Base-by-base conservation (phyloP, 2,329 filamentous ascomycete species). In the Colletotrichum navitas region DNA sequence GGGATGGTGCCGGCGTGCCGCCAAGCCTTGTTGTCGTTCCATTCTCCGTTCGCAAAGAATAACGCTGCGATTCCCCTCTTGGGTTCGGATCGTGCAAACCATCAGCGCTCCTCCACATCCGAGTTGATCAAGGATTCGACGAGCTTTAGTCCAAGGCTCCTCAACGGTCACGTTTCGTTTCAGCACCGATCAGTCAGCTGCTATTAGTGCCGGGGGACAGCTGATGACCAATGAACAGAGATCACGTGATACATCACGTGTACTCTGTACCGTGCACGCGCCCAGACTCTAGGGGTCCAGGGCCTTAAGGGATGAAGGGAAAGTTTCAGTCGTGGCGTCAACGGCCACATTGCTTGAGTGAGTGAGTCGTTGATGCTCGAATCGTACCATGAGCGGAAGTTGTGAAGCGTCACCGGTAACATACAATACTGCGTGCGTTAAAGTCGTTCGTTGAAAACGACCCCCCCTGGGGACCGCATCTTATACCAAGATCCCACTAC, bases 281-380 rank as follows among this genome's bases (percentile, higher is more conserved):
- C 45, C 43, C 47, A 3, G 51, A 34, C 52, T 45, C 11, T 34
- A 63, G 49, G 51, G 63, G 58, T 52, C 36, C 32, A 47, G 34
- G 64, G 52, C 58, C 64, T 64, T 71, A 45, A 71, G 68, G 64
- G 43, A 59, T 55, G 65, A 68, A 34, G 47, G 47, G 43, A 49
- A 60, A 60, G 68, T 71, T 71, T 71, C 68, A 71, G 68, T 59
- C 39, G 62, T 24, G 63, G 36, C 52, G 10, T 24, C 51, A 52
- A 58, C 14, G 43, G 68, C 55, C 47, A 68, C 64, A 65, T 71
- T 59, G 52, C 61, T 54, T 24, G 51, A 71, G 58, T n/a, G 36
- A 56, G 8, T 71, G 64, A 47, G 32, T 21, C 63, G 68, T 29
- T 51, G 51, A 58, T 62, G 39, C 64, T 71, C 49, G 54, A 24